phyloP scores from a whole-genome alignment of 1,284 basidiomycete genomes.

The Tilletia walkeri region DNA sequence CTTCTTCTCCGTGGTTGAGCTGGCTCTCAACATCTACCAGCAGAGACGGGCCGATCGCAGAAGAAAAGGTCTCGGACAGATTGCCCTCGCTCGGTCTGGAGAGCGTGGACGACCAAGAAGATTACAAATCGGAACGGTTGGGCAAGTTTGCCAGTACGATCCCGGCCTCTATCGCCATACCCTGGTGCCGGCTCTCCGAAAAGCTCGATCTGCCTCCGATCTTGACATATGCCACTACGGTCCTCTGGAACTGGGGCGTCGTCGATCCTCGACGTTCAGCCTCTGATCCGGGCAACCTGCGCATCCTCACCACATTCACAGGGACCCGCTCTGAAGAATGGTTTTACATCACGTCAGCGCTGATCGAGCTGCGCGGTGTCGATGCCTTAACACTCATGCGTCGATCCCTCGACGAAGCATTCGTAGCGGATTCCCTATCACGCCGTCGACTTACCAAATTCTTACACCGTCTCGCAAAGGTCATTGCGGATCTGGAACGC shows the following conservation, averaged over 20 bases:
- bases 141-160: slow-evolving; percentile 61
- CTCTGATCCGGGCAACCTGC: slow-evolving; percentile 35
- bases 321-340: slow-evolving; percentile 78
- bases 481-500: slow-evolving; percentile 62
- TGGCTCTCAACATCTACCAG: not conserved
- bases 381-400: slow-evolving; percentile 82
- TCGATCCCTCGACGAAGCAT: slow-evolving; percentile 82
- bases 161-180: slow-evolving; percentile 72
- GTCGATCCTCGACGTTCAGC: slow-evolving; percentile 48
- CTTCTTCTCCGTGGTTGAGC: not conserved
- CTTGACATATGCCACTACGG: slow-evolving; percentile 87
- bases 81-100: slow-evolving; percentile 18
- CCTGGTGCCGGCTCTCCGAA: slow-evolving; percentile 66
- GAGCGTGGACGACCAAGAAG: slow-evolving; percentile 28
- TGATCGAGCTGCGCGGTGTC: slow-evolving; percentile 89
- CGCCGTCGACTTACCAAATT: slow-evolving; percentile 60
- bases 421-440: slow-evolving; percentile 79
- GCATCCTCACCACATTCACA: slow-evolving; percentile 72
- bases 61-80: not conserved
- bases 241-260: slow-evolving; percentile 82
- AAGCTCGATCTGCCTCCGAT: slow-evolving; percentile 82
- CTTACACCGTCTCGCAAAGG: slow-evolving; percentile 66
- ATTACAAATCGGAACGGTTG: slow-evolving; percentile 27
- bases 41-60: not conserved
- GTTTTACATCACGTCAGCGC: slow-evolving; percentile 82